Evolutionary conservation across 805 yeast species (phyloP).

Genomic region (Debaryomyces hansenii): DNA sequence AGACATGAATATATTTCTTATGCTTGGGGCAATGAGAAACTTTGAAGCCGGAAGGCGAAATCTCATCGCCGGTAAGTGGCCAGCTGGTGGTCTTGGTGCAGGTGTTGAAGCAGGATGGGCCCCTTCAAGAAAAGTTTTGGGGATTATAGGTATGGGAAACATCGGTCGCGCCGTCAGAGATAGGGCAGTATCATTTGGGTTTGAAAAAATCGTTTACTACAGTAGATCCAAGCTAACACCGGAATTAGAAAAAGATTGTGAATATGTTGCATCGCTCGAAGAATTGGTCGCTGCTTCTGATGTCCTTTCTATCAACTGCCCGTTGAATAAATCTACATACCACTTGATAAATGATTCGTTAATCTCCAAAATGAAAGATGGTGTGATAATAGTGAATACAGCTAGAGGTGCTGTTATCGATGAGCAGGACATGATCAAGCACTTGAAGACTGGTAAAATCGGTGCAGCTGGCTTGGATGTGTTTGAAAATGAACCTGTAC

Average conservation of each 20-base stretch:
- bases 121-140: slow-evolving; percentile 70
- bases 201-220: slow-evolving; percentile 61
- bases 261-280: slow-evolving; percentile 60
- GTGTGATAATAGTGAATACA: slow-evolving; percentile 76
- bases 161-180: slow-evolving; percentile 73
- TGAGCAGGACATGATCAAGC: slow-evolving; percentile 51
- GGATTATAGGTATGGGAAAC: slow-evolving; percentile 79
- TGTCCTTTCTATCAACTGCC: slow-evolving; percentile 60
- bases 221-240: slow-evolving; percentile 56
- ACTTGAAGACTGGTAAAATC: slow-evolving; percentile 57
- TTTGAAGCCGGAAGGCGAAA: slow-evolving; percentile 41
- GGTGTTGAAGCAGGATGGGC: slow-evolving; percentile 64
- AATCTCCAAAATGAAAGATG: slow-evolving; percentile 69
- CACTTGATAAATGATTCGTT: slow-evolving; percentile 61
- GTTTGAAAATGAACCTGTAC: slow-evolving; percentile 64
- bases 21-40: slow-evolving; percentile 54
- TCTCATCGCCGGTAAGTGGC: slow-evolving; percentile 58
- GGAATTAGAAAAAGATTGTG: slow-evolving; percentile 63
- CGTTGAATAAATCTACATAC: slow-evolving; percentile 68
- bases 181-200: slow-evolving; percentile 68
- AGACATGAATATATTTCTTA: slow-evolving; percentile 51
- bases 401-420: slow-evolving; percentile 55
- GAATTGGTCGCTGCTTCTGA: slow-evolving; percentile 61
- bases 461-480: slow-evolving; percentile 63
- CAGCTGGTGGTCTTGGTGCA: slow-evolving; percentile 27